phyloP scores from a whole-genome alignment of 495 filamentous ascomycete species.

The Penicillium manginii region DNA sequence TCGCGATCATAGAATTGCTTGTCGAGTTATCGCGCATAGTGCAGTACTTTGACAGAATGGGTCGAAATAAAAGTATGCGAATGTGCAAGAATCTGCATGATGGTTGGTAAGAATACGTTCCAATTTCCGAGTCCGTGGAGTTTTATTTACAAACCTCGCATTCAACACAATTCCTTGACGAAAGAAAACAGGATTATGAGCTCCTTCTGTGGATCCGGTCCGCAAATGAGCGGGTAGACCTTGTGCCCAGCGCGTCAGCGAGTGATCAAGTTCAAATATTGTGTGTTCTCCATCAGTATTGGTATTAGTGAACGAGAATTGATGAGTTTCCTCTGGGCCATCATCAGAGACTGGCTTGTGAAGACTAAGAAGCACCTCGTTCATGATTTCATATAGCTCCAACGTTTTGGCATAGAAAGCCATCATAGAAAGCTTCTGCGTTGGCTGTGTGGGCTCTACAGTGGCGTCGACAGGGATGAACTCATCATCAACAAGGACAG shows the following conservation, averaged over 20 bases:
- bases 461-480: conserved; percentile 28
- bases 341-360: conserved; percentile 36
- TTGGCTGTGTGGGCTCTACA: conserved; percentile 29
- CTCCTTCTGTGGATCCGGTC: conserved; percentile 4
- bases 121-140: neutral
- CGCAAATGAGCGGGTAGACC: conserved; percentile 35
- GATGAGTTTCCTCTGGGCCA: conserved; percentile 33
- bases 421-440: conserved; percentile 36
- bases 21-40: conserved; percentile 30
- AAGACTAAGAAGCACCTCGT: conserved; percentile 42
- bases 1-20: conserved; percentile 28
- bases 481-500: conserved; percentile 42
- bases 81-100: conserved; percentile 22
- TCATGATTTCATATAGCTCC: conserved; percentile 45
- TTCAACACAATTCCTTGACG: conserved; percentile 40
- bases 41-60: conserved; percentile 41
- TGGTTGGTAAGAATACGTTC: neutral
- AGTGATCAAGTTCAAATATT: conserved; percentile 43
- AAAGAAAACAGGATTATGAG: conserved; percentile 30
- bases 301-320: conserved; percentile 36
- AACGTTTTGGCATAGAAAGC: conserved; percentile 45
- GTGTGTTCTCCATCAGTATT: conserved; percentile 31
- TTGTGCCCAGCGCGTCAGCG: conserved; percentile 37
- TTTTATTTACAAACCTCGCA: conserved; percentile 23
- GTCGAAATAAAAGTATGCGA: conserved; percentile 42